A percentile compares a stretch with the other conserved stretches of the same genome.
These are phyloP conservation scores for Neurospora cerealis DNA, from an alignment of 495 filamentous ascomycete species.

Conservation along the genomic window DNA sequence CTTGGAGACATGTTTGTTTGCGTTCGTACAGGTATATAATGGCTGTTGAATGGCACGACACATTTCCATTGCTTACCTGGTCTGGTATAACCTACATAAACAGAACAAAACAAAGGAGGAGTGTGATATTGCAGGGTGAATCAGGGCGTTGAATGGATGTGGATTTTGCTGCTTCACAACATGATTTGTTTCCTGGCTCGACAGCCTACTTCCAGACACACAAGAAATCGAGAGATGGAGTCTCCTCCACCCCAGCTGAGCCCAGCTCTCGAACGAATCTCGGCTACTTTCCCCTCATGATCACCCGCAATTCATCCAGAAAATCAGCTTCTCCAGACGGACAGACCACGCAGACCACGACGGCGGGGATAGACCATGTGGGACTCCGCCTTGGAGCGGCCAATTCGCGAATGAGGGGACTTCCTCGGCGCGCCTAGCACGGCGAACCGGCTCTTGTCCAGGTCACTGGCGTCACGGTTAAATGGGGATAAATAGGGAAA, in stretches of 20 bases:
- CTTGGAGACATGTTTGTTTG: background rate
- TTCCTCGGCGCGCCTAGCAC: background rate
- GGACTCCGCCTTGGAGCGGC: background rate
- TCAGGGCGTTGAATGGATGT: background rate
- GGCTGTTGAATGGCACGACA: background rate
- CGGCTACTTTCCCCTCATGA: background rate
- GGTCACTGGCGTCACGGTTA: slow-evolving; percentile 27
- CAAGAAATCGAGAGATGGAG: background rate
- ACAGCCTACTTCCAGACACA: background rate
- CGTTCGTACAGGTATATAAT: background rate
- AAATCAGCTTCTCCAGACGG: background rate
- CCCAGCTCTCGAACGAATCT: background rate
- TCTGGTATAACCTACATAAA: background rate
- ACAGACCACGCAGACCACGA: background rate
- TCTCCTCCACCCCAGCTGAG: background rate
- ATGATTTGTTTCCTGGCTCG: background rate
- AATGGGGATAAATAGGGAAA: slow-evolving; percentile 38
- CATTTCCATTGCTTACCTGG: background rate
- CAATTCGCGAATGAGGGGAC: background rate
- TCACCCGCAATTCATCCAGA: background rate
- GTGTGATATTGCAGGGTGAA: background rate
- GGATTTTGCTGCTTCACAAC: background rate
- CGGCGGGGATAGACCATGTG: background rate
- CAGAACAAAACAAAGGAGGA: background rate
- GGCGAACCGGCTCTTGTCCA: background rate